Base-by-base conservation (phyloP, 805 yeast genomes). In the Ogataea glucozyma region DNA sequence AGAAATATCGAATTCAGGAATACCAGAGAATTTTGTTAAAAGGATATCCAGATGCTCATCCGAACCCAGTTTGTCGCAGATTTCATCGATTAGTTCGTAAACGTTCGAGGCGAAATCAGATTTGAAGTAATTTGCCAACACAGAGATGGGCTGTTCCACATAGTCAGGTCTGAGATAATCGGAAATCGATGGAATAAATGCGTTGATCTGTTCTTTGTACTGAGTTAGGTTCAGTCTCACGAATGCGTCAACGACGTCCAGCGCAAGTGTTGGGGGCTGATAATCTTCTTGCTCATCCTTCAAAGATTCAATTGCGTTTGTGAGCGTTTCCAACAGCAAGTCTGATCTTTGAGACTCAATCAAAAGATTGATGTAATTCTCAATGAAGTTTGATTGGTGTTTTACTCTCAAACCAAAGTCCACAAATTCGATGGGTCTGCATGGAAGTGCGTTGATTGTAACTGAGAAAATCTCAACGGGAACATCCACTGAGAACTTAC, bases 101-200 rank as follows among this genome's bases (percentile, higher is more conserved):
- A 14, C 61, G 54, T 13, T 73, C 48, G 38, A 12, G 1, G 30
- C 23, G 8, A 41, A 38, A 10, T 38, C 26, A 0, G 60, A 54
- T 4, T 43, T 47, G 4, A 53, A 38, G 22, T 66, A 71, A 6
- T 52, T 40, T 2, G 57, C 48, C 31, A 76, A 41, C 3, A 72
- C 46, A 1, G 48, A 38, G 11, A 73, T 49, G 2, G 72, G 68
- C 8, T 40, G 34, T 4, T 63, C 68, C 36, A 63, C 52, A 13
- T 60, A 58, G 0, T 44, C 34, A 5, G 61, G 52, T 0, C 67
- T 60, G 5, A 72, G 45, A 47, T 58, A 57, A 1, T 56, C 51
- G 4, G 73, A 69, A 6, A 76, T 13, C 12, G 62, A 62, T 14
- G 52, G 51, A 13, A 74, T 47, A 31, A 73, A 62, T 3, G 56